Base-by-base conservation (phyloP, 352 stramenopile species). In the Phytophthora cryptogea region DNA sequence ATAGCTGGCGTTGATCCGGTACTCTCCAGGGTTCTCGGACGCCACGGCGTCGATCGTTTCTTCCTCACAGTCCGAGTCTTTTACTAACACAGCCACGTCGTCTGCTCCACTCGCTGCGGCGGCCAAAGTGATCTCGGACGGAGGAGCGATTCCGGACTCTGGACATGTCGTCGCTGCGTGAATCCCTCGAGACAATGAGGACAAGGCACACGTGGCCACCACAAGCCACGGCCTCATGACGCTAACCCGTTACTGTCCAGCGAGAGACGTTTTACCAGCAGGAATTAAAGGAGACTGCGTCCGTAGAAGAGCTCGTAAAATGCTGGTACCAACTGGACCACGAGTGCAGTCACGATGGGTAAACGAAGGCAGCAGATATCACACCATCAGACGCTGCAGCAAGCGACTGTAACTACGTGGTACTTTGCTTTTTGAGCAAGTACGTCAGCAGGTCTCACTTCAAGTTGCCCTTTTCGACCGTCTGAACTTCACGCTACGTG, bases 1-100 rank as follows among this genome's bases (percentile, higher is more conserved):
- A 16, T 73, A 73, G 37, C 59, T 70, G 28, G 54, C 60, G 23
- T 70, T 70, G 60, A 70, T 74, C 20, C 64, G 26, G 40, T 63
- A 67, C 16, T 70, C 48, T 11, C 61, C 59, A 9, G 54, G 61
- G 41, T 62, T 72, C 20, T 68, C 59, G 2, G 59, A 72, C 30
- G 8, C 43, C 11, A 47, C 62, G 2, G 47, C 59, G 13, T 60
- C 17, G 30, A 72, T 68, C 16, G 47, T 59, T 8, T 68, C 64
- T 39, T 72, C 64, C 30, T 68, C 59, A 30, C 59, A 68, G 42
- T 65, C 59, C 10, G 59, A 23, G 5, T 65, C 27, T n/a, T 71
- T 72, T 2, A 72, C 63, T 6, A 72, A 28, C 17, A 72, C 48
- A 30, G 63, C 63, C 16, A 68, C 58, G 32, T 72, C 54, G 17